Evolutionary conservation across 257 asterid genomes (phyloP), one percentile per base, ranked within the genome.

Genomic region (Solanum ossicruentum): DNA sequence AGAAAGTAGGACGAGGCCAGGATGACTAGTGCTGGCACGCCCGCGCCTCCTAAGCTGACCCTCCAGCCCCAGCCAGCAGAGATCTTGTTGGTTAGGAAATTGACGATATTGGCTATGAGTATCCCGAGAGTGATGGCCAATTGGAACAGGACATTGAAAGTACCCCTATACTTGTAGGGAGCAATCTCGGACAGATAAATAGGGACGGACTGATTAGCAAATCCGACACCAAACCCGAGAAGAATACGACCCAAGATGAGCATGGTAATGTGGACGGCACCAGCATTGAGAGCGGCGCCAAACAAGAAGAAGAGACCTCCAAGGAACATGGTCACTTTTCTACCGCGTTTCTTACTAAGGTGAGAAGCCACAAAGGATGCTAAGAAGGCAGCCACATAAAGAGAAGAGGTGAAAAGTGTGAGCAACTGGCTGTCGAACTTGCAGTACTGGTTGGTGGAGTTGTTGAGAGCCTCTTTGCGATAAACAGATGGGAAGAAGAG

Each of bases 121-220:
- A 86, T 86, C 12, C 87, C 89, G 4, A 86, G 4, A 5, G 89
- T 84, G 21, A 86, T 84, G 18, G 71, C 70, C 81, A 86, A 17
- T 52, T 86, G 84, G 69, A 86, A 86, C 13, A 66, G 47, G 16
- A 86, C 66, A 12, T 86, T 86, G 80, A 86, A 84, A 16, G 75
- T 67, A 3, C 87, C 87, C 16, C 83, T 71, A 26, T 78, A 84
- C 3, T 86, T 86, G 84, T 75, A 75, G 2, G 88, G 86, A 21
- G 86, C 71, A 85, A 86, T 78, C 71, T 86, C 88, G 0, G 84
- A 86, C 11, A 86, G 56, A 83, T 86, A 86, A 45, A 86, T 65
- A 36, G 86, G 88, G 20, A 83, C 36, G 1, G 17, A n/a, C 17
- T 61, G 36, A 61, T 21, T 61, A 61, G 69, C 16, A 61, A 11